Conservation (phyloP, 2,329 filamentous ascomycete genomes). For the Stagonosporopsis cucurbitacearum region DNA sequence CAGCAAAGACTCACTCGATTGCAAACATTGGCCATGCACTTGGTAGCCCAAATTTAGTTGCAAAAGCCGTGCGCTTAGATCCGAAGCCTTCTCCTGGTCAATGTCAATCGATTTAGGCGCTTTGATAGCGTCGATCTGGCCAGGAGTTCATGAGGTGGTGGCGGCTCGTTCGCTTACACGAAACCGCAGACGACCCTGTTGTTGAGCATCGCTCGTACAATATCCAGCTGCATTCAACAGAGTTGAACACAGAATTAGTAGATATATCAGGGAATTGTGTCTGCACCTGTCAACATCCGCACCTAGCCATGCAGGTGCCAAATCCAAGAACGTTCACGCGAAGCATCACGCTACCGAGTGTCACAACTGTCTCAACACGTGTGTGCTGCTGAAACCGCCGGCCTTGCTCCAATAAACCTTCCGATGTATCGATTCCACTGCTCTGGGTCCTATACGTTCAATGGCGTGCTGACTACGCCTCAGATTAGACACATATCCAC, state of each 20-base stretch:
- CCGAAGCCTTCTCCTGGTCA: not conserved
- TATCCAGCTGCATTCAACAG: not conserved
- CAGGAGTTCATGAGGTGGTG: not conserved
- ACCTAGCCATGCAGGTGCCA: conserved; percentile 5
- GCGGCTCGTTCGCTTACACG: not conserved
- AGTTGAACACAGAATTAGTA: not conserved
- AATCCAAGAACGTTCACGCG: not conserved
- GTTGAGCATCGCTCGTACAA: not conserved
- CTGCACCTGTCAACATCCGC: conserved; percentile 3
- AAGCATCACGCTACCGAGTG: conserved; percentile 8
- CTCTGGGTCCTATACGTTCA: conserved; percentile 1
- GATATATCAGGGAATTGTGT: not conserved
- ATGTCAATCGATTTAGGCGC: not conserved
- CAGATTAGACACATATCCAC: conserved; percentile 1
- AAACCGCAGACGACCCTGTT: not conserved
- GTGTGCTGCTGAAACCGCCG: conserved; percentile 10
- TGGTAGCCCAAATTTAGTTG: not conserved
- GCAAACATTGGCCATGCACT: not conserved
- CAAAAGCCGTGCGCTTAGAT: not conserved
- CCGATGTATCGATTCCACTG: conserved; percentile 1
- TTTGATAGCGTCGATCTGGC: not conserved
- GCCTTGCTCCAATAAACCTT: conserved; percentile 3
- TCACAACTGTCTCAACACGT: conserved; percentile 15
- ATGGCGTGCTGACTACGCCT: not conserved
- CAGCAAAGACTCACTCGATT: not conserved